Percentiles rank a stretch among this genome's conserved stretches.
phyloP scores from a whole-genome alignment of 106 monocot species.

The Phalaenopsis equestris region DNA sequence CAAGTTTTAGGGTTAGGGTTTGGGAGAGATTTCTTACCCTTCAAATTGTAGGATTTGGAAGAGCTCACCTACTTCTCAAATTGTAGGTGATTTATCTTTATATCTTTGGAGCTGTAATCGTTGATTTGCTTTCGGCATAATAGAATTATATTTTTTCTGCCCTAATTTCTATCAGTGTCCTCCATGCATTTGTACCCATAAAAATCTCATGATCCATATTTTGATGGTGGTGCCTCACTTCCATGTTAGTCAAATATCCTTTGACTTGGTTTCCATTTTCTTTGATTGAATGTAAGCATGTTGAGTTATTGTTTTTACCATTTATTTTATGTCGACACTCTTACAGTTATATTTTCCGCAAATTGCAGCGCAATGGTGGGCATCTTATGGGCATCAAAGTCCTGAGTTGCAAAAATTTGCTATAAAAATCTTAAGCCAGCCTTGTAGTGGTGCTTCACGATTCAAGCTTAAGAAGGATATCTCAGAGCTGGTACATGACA shows the following conservation, averaged over 20 bases:
- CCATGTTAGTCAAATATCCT: background rate
- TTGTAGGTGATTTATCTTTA: no score
- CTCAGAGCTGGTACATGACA: constrained; percentile 49
- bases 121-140: no score
- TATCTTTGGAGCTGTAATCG: no score
- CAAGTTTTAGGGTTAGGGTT: no score
- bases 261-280: background rate
- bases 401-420: constrained; percentile 60
- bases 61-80: no score
- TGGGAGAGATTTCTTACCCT: no score
- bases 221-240: background rate
- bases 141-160: no score
- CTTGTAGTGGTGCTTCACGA: constrained; percentile 40
- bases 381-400: constrained; percentile 28
- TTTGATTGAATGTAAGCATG: background rate
- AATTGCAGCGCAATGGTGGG: constrained; percentile 71
- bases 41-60: no score
- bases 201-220: no score
- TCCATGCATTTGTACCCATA: no score
- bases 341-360: background rate
- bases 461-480: constrained; percentile 39
- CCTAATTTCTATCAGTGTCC: no score
- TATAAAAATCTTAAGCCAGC: constrained; percentile 49
- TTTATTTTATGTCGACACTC: background rate
- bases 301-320: background rate